phyloP scores from a whole-genome alignment of 2,329 filamentous ascomycete genomes.

The Purpureocillium lavendulum region DNA sequence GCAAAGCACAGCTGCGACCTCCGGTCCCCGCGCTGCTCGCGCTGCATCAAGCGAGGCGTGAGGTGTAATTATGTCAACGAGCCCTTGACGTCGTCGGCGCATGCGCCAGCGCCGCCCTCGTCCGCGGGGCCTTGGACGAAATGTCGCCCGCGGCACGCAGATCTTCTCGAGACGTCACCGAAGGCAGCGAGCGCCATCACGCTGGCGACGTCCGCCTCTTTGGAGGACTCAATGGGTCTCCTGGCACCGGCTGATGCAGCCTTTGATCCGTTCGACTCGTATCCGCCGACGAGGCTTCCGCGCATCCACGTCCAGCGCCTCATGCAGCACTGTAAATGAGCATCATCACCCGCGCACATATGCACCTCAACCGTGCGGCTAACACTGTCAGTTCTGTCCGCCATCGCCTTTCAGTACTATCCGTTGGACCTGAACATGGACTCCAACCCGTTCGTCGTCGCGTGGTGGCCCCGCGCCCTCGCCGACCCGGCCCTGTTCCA shows the following conservation, averaged over 20 bases:
- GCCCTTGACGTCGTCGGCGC: slow-evolving; percentile 26
- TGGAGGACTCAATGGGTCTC: no score
- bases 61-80: slow-evolving; percentile 46
- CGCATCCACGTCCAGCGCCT: slow-evolving; percentile 42
- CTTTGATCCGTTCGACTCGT: slow-evolving; percentile 49
- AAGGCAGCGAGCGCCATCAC: no score
- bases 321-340: slow-evolving; percentile 46
- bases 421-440: slow-evolving; percentile 42
- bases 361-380: no score
- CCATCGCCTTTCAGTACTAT: slow-evolving; percentile 53
- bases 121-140: not conserved
- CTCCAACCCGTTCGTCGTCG: slow-evolving; percentile 50
- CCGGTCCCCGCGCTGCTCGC: slow-evolving; percentile 43
- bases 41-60: slow-evolving; percentile 39
- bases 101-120: not conserved
- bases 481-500: slow-evolving; percentile 49
- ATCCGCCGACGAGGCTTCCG: slow-evolving; percentile 43
- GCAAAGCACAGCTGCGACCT: slow-evolving; percentile 49
- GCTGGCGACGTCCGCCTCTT: slow-evolving; percentile 3
- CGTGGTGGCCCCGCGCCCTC: slow-evolving; percentile 51
- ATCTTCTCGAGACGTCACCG: no score
- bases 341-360: no score
- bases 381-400: slow-evolving; percentile 36
- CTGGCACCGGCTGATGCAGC: slow-evolving; percentile 18
- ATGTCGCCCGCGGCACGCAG: slow-evolving; percentile 1